phyloP scores from a whole-genome alignment of 352 stramenopile genomes.

The Phytophthora fragariaefolia region DNA sequence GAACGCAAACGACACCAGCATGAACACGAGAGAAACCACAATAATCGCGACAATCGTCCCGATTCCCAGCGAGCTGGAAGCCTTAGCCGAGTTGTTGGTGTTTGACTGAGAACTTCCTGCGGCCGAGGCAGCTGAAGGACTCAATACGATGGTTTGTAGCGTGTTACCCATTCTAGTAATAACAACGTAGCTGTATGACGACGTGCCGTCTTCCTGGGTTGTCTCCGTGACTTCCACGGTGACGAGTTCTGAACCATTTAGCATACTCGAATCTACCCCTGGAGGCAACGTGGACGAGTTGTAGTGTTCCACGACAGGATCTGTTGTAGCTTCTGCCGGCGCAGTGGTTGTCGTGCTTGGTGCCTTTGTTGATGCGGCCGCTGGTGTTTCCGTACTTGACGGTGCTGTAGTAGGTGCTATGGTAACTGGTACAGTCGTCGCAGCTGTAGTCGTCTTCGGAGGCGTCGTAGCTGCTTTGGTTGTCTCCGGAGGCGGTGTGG shows the following conservation, averaged over 20 bases:
- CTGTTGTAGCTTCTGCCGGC: constrained; percentile 4
- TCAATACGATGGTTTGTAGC: constrained; percentile 18
- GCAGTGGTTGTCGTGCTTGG: background rate
- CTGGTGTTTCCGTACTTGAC: constrained; percentile 6
- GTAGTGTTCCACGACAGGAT: constrained; percentile 33
- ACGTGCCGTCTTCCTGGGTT: constrained; percentile 28
- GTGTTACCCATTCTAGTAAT: constrained; percentile 34
- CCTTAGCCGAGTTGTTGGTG: constrained; percentile 3
- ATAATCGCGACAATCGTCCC: constrained; percentile 33
- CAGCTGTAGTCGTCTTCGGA: background rate
- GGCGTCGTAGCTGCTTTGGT: background rate
- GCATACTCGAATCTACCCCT: constrained; percentile 33
- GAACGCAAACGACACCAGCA: constrained; percentile 36
- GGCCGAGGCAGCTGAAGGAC: constrained; percentile 8
- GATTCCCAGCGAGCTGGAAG: constrained; percentile 16
- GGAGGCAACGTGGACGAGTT: constrained; percentile 49
- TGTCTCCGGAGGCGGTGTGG: background rate
- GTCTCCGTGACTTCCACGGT: constrained; percentile 45
- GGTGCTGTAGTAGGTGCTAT: background rate
- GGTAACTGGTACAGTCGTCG: constrained; percentile 17
- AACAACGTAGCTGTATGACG: constrained; percentile 44
- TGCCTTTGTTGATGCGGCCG: background rate
- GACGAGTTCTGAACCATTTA: constrained; percentile 46
- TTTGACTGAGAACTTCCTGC: constrained; percentile 19
- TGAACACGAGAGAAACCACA: constrained; percentile 28